Evolutionary conservation across 257 asterid species (phyloP), one percentile per base, ranked within the genome.

Genomic region (Ajuga chamaepitys): DNA sequence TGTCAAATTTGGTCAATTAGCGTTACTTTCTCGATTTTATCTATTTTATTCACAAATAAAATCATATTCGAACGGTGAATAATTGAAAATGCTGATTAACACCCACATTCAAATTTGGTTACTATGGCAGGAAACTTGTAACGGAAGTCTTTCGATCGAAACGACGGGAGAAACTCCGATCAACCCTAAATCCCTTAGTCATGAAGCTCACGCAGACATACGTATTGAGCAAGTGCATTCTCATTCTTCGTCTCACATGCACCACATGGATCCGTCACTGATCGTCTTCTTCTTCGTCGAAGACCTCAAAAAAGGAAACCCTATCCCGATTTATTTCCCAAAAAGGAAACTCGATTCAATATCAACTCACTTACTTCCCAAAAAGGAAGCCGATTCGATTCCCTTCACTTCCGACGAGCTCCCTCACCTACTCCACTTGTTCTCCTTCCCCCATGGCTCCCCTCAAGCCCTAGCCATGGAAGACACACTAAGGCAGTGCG

Each of bases 391-490:
- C 28, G 83, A 84, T 64, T 42, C 74, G 1, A 84, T 88, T 45
- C 96, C 95, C 13, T 91, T 91, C 73, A 70, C 91, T 5, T 73
- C 67, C 40, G 24, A 76, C 47, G 58, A 81, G 7, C 85, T 91
- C 44, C 64, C 76, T 1, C 5, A 57, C 64, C 75, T 88, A 24
- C 96, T 91, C 62, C 70, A 70, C 2, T 54, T 17, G 35, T 86
- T 79, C 79, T 74, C 81, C 0, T 78, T 91, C 71, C 41, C 86
- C 26, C 69, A 13, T 20, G 85, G 74, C 3, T 84, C 96, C 14
- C 84, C 95, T 8, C 96, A 88, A 64, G 96, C 88, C 24, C 46
- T 10, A 30, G 89, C 91, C 37, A 86, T 88, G 86, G 84, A 77
- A 62, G 73, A 88, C 62, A 84, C 97, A 5, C 76, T 90, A 1